Conservation (phyloP, 495 filamentous ascomycete genomes). For the Lepraria neglecta region DNA sequence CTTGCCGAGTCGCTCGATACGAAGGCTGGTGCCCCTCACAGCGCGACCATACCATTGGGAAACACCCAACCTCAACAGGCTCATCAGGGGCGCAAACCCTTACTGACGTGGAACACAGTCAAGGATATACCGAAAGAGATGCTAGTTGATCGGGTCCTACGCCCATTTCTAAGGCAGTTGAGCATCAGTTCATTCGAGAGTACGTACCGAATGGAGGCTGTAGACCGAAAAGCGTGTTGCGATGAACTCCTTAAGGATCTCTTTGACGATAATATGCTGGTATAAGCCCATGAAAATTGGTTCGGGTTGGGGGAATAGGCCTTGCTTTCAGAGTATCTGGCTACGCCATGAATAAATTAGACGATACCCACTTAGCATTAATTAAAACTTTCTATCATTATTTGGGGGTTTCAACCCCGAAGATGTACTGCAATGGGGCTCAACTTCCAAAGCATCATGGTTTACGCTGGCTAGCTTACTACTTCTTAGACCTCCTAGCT, state of each 20-base stretch:
- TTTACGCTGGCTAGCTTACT: no score
- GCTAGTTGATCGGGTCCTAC: slow-evolving; percentile 64
- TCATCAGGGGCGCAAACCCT: slow-evolving; percentile 27
- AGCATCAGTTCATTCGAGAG: slow-evolving; percentile 90
- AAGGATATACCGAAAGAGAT: slow-evolving; percentile 57
- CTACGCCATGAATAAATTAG: background rate
- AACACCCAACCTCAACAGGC: background rate
- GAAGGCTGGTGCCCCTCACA: slow-evolving; percentile 37
- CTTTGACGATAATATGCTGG: slow-evolving; percentile 67
- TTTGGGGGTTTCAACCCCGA: no score
- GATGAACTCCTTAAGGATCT: slow-evolving; percentile 68
- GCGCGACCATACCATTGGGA: slow-evolving; percentile 22
- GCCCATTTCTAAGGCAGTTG: slow-evolving; percentile 84
- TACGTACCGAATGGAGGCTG: slow-evolving; percentile 73
- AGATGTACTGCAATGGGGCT: no score
- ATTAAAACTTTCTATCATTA: background rate
- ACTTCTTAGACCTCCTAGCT: no score
- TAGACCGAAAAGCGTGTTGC: slow-evolving; percentile 63
- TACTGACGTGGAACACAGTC: slow-evolving; percentile 41
- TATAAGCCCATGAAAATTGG: slow-evolving; percentile 9
- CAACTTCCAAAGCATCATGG: no score
- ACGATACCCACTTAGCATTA: slow-evolving; percentile 4
- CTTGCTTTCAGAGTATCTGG: background rate
- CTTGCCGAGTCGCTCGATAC: slow-evolving; percentile 70
- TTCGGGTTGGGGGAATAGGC: background rate